These are phyloP conservation scores for Tetrahymena malaccensis DNA, from an alignment of 73 alveolate species.

Conservation along the genomic window DNA sequence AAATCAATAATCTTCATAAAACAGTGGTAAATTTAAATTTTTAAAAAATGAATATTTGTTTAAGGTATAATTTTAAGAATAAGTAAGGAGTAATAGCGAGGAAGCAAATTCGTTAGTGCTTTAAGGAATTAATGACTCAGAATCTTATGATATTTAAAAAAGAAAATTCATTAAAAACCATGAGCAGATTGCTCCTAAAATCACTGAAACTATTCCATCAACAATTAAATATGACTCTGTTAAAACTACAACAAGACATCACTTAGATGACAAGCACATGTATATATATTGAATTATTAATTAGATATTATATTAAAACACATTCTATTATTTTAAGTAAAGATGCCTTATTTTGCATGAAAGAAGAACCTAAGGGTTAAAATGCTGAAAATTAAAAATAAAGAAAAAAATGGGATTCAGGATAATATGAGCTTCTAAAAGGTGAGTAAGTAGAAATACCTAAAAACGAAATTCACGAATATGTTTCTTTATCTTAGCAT, in stretches of 20 bases:
- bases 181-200: not conserved
- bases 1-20: not conserved
- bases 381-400: not conserved
- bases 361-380: not conserved
- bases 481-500: not conserved
- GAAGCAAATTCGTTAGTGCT: not conserved
- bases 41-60: not conserved
- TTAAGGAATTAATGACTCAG: not conserved
- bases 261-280: not conserved
- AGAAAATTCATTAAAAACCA: not conserved
- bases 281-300: not conserved
- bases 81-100: not conserved
- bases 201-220: not conserved
- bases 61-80: not conserved
- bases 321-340: not conserved
- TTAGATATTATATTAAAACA: too few species aligned
- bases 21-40: not conserved
- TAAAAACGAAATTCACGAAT: not conserved
- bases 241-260: not conserved
- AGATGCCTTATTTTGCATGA: not conserved
- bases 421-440: not conserved
- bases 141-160: not conserved
- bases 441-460: not conserved
- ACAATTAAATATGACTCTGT: not conserved
- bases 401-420: not conserved